Percentiles rank a stretch among this genome's conserved stretches.
Conservation (phyloP, 176 grass and related monocot species). For the Zizania latifolia region DNA sequence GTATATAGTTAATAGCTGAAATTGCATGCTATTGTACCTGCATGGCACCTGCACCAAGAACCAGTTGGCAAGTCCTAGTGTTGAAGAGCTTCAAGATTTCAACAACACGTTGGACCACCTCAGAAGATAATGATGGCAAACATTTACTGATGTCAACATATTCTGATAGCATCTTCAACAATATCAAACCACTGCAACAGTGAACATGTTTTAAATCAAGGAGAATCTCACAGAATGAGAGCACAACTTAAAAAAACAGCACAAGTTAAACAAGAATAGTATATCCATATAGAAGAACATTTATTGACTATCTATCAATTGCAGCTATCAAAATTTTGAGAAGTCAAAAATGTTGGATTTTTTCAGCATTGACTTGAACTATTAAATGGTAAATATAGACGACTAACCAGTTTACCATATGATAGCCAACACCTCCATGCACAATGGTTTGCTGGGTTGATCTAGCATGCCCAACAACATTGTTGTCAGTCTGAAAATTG, state of each 20-base stretch:
- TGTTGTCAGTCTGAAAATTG: slow-evolving; percentile 51
- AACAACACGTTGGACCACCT: slow-evolving; percentile 93
- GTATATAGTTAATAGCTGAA: neutral
- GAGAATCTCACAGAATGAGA: neutral
- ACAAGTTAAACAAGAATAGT: slow-evolving; percentile 9
- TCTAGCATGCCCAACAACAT: slow-evolving; percentile 31
- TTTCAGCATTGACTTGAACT: neutral
- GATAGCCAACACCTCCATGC: slow-evolving; percentile 92
- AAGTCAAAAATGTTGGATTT: slow-evolving; percentile 1
- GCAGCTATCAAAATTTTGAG: slow-evolving; percentile 3
- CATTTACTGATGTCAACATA: slow-evolving; percentile 97
- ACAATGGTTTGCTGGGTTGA: slow-evolving; percentile 61
- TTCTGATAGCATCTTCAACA: slow-evolving; percentile 96
- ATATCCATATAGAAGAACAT: neutral
- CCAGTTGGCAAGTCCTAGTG: slow-evolving; percentile 88
- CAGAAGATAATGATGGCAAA: slow-evolving; percentile 89
- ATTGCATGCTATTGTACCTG: slow-evolving; percentile 48
- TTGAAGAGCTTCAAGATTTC: slow-evolving; percentile 99
- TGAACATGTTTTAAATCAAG: neutral
- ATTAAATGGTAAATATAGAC: slow-evolving; percentile 26
- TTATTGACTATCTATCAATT: neutral
- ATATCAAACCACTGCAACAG: slow-evolving; percentile 79
- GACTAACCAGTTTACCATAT: slow-evolving; percentile 99
- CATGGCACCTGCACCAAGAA: slow-evolving; percentile 98
- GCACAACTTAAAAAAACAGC: slow-evolving; percentile 14